These are phyloP conservation scores for Physaria fendleri DNA, from an alignment of 345 rosid species.

Conservation along the genomic window DNA sequence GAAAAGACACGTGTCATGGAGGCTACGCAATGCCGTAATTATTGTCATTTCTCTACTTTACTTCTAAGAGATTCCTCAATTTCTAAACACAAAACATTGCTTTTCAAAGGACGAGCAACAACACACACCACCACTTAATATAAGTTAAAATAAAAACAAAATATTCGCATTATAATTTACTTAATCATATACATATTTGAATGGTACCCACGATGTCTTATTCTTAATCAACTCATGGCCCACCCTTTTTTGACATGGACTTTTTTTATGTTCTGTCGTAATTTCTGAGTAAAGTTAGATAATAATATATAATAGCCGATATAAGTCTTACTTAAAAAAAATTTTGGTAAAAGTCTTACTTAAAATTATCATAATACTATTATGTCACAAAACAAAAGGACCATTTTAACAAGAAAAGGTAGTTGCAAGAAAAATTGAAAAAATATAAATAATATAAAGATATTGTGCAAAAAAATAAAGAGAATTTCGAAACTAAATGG, in stretches of 20 bases:
- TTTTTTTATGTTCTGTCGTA: slow-evolving; percentile 5
- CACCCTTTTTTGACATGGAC: slow-evolving; percentile 7
- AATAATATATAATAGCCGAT: neutral
- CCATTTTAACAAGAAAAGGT: neutral
- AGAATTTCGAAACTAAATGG: slow-evolving; percentile 9
- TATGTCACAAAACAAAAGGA: neutral
- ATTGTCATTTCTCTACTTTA: slow-evolving; percentile 31
- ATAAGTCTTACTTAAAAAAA: too few species aligned
- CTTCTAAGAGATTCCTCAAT: slow-evolving; percentile 30
- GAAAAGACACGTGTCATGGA: slow-evolving; percentile 21
- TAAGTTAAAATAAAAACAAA: slow-evolving; percentile 17
- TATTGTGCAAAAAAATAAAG: neutral
- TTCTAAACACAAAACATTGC: slow-evolving; percentile 24
- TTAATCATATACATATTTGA: slow-evolving; percentile 11
- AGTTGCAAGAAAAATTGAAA: neutral
- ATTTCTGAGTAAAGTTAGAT: neutral
- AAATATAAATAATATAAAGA: neutral
- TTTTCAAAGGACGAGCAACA: slow-evolving; percentile 19
- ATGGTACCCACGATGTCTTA: slow-evolving; percentile 31
- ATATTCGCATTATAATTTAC: slow-evolving; percentile 1
- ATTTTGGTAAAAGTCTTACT: too few species aligned
- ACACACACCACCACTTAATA: slow-evolving; percentile 29
- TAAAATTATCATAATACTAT: too few species aligned
- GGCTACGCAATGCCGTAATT: slow-evolving; percentile 30
- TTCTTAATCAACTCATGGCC: slow-evolving; percentile 23